Base-by-base conservation (phyloP, 2,329 filamentous ascomycete species). In the Apiospora aurea region DNA sequence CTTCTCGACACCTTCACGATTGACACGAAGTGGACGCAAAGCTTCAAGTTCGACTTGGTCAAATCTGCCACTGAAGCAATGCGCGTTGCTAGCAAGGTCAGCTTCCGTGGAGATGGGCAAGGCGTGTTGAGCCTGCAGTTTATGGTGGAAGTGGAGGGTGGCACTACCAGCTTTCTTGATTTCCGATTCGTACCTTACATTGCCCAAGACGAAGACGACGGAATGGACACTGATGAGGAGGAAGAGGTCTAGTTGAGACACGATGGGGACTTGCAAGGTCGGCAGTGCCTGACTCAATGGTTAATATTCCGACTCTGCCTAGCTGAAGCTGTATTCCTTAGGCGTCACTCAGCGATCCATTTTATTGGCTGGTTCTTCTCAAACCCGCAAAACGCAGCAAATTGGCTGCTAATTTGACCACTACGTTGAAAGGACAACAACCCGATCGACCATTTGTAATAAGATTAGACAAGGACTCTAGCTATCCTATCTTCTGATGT, bases 41-140 rank as follows among this genome's bases (percentile, higher is more conserved):
- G 89, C 68, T 99, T 97, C 85, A 95, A 94, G 76, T 98, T 98
- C 79, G 89, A 92, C 71, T 89, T 97, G 70, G 87, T 99, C 79
- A 95, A 94, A 81, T 93, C 93, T 75, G 95, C 96, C 0, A 91
- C 91, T 66, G 92, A 96, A 75, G 96, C 96, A n/a, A 98, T 99
- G 96, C 91, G 92, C 66, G 90, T 95, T 49, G 94, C 95, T 5
- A 95, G 89, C 78, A 99, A 98, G 82, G 95, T 98, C 72, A 97
- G 95, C 79, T 88, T 99, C 73, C 88, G 96, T 21, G 92, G 94
- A 0, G 96, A 99, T 81, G 87, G 89, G 1, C 94, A 97, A 80
- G 96, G 96, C 0, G 96, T 99, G 43, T 82, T 99, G 75, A 98
- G 94, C 82, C 84, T 98, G 80, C 96, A 99, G 79, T 98, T 98